A percentile compares a stretch with the other conserved stretches of the same genome.
Evolutionary conservation across 2,329 filamentous ascomycete genomes (phyloP).

Genomic region (Zopfia rhizophila): DNA sequence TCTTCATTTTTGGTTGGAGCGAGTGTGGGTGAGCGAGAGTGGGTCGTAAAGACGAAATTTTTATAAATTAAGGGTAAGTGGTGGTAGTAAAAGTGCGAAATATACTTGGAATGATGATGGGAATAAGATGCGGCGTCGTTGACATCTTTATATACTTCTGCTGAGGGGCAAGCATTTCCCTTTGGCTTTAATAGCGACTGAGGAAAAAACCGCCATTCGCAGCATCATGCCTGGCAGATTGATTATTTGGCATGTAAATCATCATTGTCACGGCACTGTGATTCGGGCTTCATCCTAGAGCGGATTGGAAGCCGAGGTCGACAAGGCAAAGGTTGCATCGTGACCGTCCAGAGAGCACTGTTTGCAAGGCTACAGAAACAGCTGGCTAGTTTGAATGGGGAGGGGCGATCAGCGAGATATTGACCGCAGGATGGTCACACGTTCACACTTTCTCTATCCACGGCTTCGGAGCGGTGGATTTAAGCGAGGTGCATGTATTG

Average conservation of each 20-base stretch:
- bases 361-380: not conserved
- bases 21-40: conserved; percentile 20
- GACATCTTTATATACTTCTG: conserved; percentile 16
- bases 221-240: conserved; percentile 7
- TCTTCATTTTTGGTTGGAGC: conserved; percentile 46
- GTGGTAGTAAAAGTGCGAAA: not conserved
- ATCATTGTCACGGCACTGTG: too few species aligned
- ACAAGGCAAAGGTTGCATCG: conserved; percentile 21
- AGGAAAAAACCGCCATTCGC: conserved; percentile 4
- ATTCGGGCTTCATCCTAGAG: not conserved
- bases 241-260: not conserved
- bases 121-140: not conserved
- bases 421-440: conserved; percentile 15
- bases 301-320: not conserved
- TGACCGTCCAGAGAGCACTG: conserved; percentile 2
- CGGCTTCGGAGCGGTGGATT: conserved; percentile 8
- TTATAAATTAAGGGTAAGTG: not conserved
- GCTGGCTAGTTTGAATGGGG: not conserved
- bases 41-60: not conserved
- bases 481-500: conserved; percentile 16
- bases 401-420: conserved; percentile 19
- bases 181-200: conserved; percentile 4
- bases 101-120: conserved; percentile 11
- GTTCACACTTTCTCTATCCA: conserved; percentile 3
- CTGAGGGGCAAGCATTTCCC: conserved; percentile 11